Percentiles rank a stretch among this genome's conserved stretches.
Evolutionary conservation across 371 early-diverging fungal genomes (phyloP).

Genomic region (Polyrhizophydium stewartii): DNA sequence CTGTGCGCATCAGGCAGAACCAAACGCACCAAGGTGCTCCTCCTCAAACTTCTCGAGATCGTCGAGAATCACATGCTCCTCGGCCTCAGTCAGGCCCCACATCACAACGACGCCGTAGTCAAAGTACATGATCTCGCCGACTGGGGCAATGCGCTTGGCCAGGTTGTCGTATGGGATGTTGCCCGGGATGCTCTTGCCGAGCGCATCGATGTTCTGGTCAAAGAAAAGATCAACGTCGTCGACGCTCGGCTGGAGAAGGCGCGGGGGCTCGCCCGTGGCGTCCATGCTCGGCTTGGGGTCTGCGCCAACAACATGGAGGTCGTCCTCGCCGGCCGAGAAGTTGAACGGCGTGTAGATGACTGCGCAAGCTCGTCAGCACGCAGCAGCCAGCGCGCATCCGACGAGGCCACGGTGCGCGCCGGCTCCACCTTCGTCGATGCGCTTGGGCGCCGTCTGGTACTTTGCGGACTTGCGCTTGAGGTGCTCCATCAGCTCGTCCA

Average conservation of each 20-base stretch:
- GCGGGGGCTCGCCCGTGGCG: not conserved
- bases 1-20: slow-evolving; percentile 4
- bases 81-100: slow-evolving; percentile 89
- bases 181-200: slow-evolving; percentile 14
- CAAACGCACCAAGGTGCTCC: slow-evolving; percentile 55
- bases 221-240: slow-evolving; percentile 13
- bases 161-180: slow-evolving; percentile 23
- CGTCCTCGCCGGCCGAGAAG: not conserved
- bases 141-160: slow-evolving; percentile 33
- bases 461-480: slow-evolving; percentile 40
- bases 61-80: slow-evolving; percentile 74
- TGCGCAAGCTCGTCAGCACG: not conserved
- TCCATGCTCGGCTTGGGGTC: not conserved
- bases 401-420: not conserved
- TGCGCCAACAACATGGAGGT: not conserved
- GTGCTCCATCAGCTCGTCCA: slow-evolving; percentile 51
- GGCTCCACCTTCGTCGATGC: slow-evolving; percentile 52
- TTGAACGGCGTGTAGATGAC: slow-evolving; percentile 14
- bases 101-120: slow-evolving; percentile 94
- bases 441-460: slow-evolving; percentile 46
- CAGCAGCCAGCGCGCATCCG: not conserved
- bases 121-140: slow-evolving; percentile 52
- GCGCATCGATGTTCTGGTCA: slow-evolving; percentile 22
- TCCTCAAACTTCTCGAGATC: slow-evolving; percentile 55
- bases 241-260: not conserved